Percentiles rank a stretch among this genome's conserved stretches.
These are phyloP conservation scores for Salix arbutifolia DNA, from an alignment of 345 rosid genomes.

Conservation along the genomic window DNA sequence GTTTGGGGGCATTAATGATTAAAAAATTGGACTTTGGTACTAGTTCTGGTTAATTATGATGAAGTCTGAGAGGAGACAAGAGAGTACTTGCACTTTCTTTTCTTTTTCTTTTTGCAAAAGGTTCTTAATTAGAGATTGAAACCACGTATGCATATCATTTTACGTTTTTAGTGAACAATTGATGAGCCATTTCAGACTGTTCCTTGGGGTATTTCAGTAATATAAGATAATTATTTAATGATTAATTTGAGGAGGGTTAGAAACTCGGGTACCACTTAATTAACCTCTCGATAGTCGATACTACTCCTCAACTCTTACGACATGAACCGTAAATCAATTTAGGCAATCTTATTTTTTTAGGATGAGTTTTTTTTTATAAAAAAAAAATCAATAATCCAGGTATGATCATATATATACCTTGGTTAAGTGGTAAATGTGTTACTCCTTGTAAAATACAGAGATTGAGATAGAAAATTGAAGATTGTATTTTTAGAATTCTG, in stretches of 20 bases:
- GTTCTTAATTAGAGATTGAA: not conserved
- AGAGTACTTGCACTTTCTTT: not conserved
- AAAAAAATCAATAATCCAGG: too few relatives aligned
- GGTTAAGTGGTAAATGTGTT: too few relatives aligned
- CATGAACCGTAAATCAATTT: not conserved
- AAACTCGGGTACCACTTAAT: too few relatives aligned
- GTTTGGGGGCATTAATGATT: slow-evolving; percentile 7
- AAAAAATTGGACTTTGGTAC: slow-evolving; percentile 1
- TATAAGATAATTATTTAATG: not conserved
- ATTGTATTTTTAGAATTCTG: too few relatives aligned
- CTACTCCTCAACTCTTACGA: not conserved
- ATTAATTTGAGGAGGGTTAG: not conserved
- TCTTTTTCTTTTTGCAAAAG: not conserved
- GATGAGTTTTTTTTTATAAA: not conserved
- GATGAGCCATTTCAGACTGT: not conserved
- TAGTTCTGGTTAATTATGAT: not conserved
- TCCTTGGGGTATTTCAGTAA: not conserved
- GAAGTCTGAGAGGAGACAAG: not conserved
- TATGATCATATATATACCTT: too few relatives aligned
- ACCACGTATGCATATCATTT: not conserved
- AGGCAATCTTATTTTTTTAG: not conserved
- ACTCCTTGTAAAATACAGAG: too few relatives aligned
- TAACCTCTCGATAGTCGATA: too few relatives aligned
- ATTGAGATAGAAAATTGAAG: too few relatives aligned
- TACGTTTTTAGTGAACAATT: not conserved